Evolutionary conservation across 2,329 filamentous ascomycete genomes (phyloP).

Genomic region (Blastomyces silverae): DNA sequence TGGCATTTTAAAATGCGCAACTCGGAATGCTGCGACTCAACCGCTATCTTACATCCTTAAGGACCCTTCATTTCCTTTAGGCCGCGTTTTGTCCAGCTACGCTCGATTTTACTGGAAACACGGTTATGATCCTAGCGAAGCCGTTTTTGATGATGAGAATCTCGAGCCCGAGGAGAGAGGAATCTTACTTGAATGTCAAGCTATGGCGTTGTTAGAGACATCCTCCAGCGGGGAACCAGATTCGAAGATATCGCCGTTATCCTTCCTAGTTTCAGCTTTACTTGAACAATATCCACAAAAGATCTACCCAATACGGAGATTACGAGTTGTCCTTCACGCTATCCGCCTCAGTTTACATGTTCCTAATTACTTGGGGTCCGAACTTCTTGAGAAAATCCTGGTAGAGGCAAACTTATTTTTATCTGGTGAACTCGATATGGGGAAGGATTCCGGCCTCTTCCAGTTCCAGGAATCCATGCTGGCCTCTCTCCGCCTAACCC

Average conservation of each 20-base stretch:
- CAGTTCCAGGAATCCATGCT: constrained; percentile 28
- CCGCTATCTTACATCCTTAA: constrained; percentile 29
- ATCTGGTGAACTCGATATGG: constrained; percentile 18
- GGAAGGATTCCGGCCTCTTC: constrained; percentile 28
- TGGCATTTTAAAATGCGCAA: constrained; percentile 32
- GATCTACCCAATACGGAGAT: constrained; percentile 34
- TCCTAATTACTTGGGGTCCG: constrained; percentile 26
- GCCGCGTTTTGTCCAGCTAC: constrained; percentile 34
- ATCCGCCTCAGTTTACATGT: constrained; percentile 34
- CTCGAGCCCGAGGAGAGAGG: constrained; percentile 27
- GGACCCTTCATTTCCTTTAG: constrained; percentile 34
- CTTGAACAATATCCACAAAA: constrained; percentile 32
- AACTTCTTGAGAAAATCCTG: constrained; percentile 26
- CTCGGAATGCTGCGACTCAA: constrained; percentile 25
- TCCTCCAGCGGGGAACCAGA: constrained; percentile 26
- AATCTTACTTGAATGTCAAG: constrained; percentile 35
- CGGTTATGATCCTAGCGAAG: constrained; percentile 13
- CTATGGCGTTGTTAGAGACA: constrained; percentile 31
- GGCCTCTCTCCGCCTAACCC: constrained; percentile 32
- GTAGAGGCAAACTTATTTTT: constrained; percentile 26
- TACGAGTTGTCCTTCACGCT: constrained; percentile 32
- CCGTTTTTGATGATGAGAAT: constrained; percentile 31
- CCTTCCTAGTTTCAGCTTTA: constrained; percentile 28
- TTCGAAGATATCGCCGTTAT: constrained; percentile 28
- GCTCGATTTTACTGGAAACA: constrained; percentile 25